Evolutionary conservation across 306 rosid species (phyloP).

Genomic region (Vigna radiata): DNA sequence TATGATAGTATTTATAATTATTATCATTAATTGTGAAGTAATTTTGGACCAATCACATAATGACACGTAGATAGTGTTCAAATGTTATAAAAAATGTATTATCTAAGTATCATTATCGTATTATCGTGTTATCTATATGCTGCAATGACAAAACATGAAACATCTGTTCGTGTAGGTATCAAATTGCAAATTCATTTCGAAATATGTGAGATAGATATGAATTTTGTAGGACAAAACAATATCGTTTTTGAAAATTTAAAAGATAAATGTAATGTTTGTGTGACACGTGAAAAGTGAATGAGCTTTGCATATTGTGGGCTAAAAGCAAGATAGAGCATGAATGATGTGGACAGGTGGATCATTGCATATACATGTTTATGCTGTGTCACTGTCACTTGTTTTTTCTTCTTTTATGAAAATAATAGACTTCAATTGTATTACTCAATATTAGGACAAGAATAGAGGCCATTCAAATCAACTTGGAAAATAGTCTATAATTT

Average conservation of each 20-base stretch:
- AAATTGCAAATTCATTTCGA: constrained; percentile 1
- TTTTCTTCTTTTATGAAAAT: background rate
- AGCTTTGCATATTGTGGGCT: constrained; percentile 4
- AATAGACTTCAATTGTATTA: background rate
- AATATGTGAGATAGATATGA: background rate
- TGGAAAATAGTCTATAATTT: too few relatives aligned
- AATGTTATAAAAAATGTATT: too few relatives aligned
- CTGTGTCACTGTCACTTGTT: background rate
- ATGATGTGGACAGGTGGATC: constrained; percentile 33
- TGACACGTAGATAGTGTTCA: too few relatives aligned
- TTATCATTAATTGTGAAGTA: too few relatives aligned
- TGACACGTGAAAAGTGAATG: background rate
- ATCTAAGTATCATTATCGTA: too few relatives aligned
- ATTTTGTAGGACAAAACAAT: background rate
- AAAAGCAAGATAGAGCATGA: background rate
- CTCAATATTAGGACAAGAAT: too few relatives aligned
- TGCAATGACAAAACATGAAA: background rate
- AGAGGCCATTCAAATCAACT: too few relatives aligned
- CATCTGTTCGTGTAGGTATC: background rate
- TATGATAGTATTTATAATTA: too few relatives aligned
- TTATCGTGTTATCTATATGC: too few relatives aligned
- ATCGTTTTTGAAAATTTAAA: background rate
- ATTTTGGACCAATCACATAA: too few relatives aligned
- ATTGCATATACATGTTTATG: constrained; percentile 11
- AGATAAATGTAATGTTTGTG: background rate